Base-by-base conservation (phyloP, 2,329 filamentous ascomycete genomes). In the Volutella citrinella region DNA sequence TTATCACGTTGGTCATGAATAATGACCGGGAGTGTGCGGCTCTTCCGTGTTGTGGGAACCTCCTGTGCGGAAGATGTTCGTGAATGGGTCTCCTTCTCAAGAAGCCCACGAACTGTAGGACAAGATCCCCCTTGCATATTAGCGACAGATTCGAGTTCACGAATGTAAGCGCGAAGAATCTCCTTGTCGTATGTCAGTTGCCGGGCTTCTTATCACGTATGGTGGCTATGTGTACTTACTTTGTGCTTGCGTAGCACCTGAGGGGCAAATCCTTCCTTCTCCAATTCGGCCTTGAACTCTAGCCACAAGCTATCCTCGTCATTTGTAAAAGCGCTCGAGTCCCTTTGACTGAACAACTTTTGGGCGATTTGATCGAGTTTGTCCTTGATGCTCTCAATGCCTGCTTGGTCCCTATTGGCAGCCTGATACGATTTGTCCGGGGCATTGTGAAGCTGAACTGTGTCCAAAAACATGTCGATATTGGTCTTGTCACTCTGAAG, bases 151-250 rank as follows among this genome's bases (percentile, higher is more conserved):
- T 78, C 72, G 41, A 81, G 67, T 48, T 78, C 72, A 21, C 74
- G 72, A 25, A 82, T 78, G 48, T 82, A 80, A 14, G 77, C 75
- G 41, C 75, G 67, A 16, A 80, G 57, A 9, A 79, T 65, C 45
- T 79, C 74, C 78, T 81, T 25, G n/a, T n/a, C n/a, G n/a, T n/a
- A n/a, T n/a, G n/a, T n/a, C n/a, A n/a, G n/a, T n/a, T n/a, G n/a
- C n/a, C n/a, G n/a, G n/a, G n/a, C n/a, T n/a, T n/a, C n/a, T n/a
- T n/a, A n/a, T n/a, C n/a, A n/a, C n/a, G n/a, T n/a, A n/a, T n/a
- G n/a, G n/a, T n/a, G n/a, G n/a, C n/a, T n/a, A n/a, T n/a, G n/a
- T 22, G 30, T 30, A 50, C 65, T 30, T 59, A 80, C 78, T 67
- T 79, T 76, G 60, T 82, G 71, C 40, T 73, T 67, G 22, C 66